Percentiles rank a stretch among this genome's conserved stretches.
These are phyloP conservation scores for Rhizopus arrhizus DNA, from an alignment of 371 early-diverging fungal species.

Conservation along the genomic window DNA sequence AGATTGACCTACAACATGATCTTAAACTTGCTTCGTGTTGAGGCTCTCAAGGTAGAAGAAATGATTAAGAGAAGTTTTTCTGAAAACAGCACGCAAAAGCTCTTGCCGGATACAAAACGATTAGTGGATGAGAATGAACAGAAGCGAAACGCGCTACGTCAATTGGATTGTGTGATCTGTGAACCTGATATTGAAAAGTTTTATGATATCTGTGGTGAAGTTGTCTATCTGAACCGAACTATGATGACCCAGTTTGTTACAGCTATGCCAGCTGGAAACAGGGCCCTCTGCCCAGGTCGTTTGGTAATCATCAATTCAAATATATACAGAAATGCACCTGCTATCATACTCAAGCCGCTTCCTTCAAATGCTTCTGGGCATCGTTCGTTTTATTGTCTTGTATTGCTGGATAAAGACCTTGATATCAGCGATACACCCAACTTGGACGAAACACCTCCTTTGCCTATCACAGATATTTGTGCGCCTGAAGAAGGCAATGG, in stretches of 20 bases:
- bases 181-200: slow-evolving; percentile 72
- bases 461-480: slow-evolving; percentile 67
- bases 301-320: slow-evolving; percentile 73
- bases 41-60: slow-evolving; percentile 96
- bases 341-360: slow-evolving; percentile 61
- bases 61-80: slow-evolving; percentile 98
- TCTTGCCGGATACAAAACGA: slow-evolving; percentile 75
- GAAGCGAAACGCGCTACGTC: slow-evolving; percentile 57
- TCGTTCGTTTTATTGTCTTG: slow-evolving; percentile 55
- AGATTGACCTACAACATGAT: slow-evolving; percentile 99
- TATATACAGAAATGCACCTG: slow-evolving; percentile 70
- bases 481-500: slow-evolving; percentile 50
- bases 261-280: slow-evolving; percentile 62
- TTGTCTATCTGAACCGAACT: slow-evolving; percentile 59
- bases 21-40: slow-evolving; percentile 94
- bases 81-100: slow-evolving; percentile 81
- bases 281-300: slow-evolving; percentile 70
- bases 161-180: slow-evolving; percentile 87
- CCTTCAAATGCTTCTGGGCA: slow-evolving; percentile 37
- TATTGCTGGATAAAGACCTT: slow-evolving; percentile 38
- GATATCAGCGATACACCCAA: slow-evolving; percentile 16
- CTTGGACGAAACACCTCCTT: slow-evolving; percentile 47
- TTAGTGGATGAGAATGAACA: slow-evolving; percentile 63
- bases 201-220: slow-evolving; percentile 66
- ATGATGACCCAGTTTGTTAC: slow-evolving; percentile 64